Percentiles rank a stretch among this genome's conserved stretches.
Conservation (phyloP, 257 asterid genomes). For the Euphrasia confusa region DNA sequence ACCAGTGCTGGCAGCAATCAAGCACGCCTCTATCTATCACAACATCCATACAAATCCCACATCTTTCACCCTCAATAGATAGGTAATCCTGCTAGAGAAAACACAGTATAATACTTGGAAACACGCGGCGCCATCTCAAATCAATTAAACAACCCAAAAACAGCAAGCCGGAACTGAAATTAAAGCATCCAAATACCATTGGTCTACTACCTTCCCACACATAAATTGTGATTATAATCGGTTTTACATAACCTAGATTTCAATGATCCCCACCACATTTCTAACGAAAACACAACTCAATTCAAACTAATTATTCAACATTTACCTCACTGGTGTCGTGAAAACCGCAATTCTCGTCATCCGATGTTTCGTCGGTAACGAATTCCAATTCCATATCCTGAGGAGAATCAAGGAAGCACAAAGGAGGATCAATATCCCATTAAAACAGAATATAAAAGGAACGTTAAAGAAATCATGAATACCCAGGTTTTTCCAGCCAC, state of each 20-base stretch:
- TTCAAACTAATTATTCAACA: constrained; percentile 17
- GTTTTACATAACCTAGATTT: constrained; percentile 14
- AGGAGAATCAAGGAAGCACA: not conserved
- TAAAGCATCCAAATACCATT: constrained; percentile 6
- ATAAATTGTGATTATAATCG: not conserved
- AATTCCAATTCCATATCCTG: constrained; percentile 80
- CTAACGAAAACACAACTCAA: constrained; percentile 3
- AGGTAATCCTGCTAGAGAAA: constrained; percentile 52
- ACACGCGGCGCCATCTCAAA: constrained; percentile 16
- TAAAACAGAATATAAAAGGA: not conserved
- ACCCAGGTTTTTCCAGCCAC: not conserved
- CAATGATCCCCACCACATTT: constrained; percentile 9
- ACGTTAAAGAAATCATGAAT: not conserved
- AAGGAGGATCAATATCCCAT: not conserved
- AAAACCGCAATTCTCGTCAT: constrained; percentile 48
- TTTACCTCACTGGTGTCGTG: constrained; percentile 62
- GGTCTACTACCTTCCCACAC: too few relatives aligned
- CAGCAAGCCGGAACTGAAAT: constrained; percentile 11
- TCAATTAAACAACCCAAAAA: not conserved
- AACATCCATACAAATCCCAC: constrained; percentile 92
- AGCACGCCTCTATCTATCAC: constrained; percentile 92
- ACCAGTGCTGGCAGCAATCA: constrained; percentile 99
- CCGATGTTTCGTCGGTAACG: constrained; percentile 51
- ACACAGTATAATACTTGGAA: constrained; percentile 9
- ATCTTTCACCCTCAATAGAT: constrained; percentile 74